Evolutionary conservation across 2,329 filamentous ascomycete species (phyloP).

Genomic region (Xylariaceae sp.): DNA sequence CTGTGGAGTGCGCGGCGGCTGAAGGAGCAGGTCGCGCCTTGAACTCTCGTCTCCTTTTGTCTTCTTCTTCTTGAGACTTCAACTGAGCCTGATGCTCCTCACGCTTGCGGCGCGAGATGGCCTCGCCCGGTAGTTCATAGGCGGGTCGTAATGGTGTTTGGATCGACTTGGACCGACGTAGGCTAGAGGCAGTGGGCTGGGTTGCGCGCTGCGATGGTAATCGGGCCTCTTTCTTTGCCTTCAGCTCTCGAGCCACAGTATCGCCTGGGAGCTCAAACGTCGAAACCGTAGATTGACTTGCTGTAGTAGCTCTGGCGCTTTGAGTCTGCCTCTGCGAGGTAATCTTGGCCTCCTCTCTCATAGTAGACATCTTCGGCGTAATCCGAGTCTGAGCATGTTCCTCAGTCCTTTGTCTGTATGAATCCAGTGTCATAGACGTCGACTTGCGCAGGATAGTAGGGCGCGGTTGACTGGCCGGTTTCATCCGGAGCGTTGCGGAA

Average conservation of each 20-base stretch:
- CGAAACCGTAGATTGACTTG: slow-evolving; percentile 48
- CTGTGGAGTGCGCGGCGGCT: slow-evolving; percentile 36
- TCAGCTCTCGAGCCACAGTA: slow-evolving; percentile 42
- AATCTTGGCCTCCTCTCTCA: slow-evolving; percentile 37
- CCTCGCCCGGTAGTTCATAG: slow-evolving; percentile 60
- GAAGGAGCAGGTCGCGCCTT: slow-evolving; percentile 54
- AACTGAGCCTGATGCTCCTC: slow-evolving; percentile 48
- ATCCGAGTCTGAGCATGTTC: slow-evolving; percentile 24
- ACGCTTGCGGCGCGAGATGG: slow-evolving; percentile 52
- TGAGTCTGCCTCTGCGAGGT: slow-evolving; percentile 45
- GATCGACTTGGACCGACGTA: slow-evolving; percentile 44
- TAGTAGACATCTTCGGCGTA: slow-evolving; percentile 26
- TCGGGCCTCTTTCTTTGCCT: slow-evolving; percentile 43
- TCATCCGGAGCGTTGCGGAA: slow-evolving; percentile 39
- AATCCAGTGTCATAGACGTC: slow-evolving; percentile 36
- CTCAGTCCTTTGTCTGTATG: slow-evolving; percentile 23
- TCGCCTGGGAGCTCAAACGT: slow-evolving; percentile 60
- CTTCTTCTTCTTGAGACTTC: slow-evolving; percentile 54
- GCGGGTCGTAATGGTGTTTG: slow-evolving; percentile 49
- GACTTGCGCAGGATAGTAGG: slow-evolving; percentile 39
- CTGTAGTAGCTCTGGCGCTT: slow-evolving; percentile 40
- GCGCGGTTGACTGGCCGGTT: slow-evolving; percentile 34
- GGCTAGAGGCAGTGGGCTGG: slow-evolving; percentile 31
- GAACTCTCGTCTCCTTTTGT: slow-evolving; percentile 55
- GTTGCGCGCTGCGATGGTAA: slow-evolving; percentile 34